Conservation (phyloP, 352 stramenopile species). For the Phytophthora europaea region DNA sequence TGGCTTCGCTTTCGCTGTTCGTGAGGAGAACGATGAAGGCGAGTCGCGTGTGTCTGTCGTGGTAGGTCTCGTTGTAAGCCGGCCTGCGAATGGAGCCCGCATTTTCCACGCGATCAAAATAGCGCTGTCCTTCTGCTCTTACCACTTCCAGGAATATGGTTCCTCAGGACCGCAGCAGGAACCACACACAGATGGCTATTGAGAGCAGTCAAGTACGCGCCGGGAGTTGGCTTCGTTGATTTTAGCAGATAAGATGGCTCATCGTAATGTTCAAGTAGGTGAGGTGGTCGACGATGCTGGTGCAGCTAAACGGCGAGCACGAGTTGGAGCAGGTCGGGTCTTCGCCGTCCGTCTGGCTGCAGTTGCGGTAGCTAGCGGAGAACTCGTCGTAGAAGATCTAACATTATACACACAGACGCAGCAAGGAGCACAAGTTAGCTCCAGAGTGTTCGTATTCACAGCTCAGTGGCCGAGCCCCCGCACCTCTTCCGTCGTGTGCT, state of each 20-base stretch:
- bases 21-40: not conserved
- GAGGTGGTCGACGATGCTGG: conserved; percentile 87
- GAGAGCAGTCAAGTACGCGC: conserved; percentile 13
- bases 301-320: conserved; percentile 83
- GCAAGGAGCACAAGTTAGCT: conserved; percentile 15
- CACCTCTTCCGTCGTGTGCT: conserved; percentile 82
- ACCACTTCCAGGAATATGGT: conserved; percentile 26
- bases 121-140: conserved; percentile 17
- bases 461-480: not conserved
- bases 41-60: conserved; percentile 10
- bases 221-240: conserved; percentile 17
- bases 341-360: conserved; percentile 68
- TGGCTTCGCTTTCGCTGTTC: not conserved
- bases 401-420: conserved; percentile 2
- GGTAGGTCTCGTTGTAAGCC: conserved; percentile 25
- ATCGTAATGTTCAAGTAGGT: conserved; percentile 92
- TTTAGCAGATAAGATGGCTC: conserved; percentile 88
- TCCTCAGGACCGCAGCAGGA: conserved; percentile 21
- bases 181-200: conserved; percentile 6
- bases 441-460: no score
- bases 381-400: conserved; percentile 90
- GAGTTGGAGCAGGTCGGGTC: conserved; percentile 72
- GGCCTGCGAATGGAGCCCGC: conserved; percentile 4
- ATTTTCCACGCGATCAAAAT: conserved; percentile 38
- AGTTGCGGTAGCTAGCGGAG: conserved; percentile 67